Base-by-base conservation (phyloP, 805 yeast species). In the Wickerhamiella vanderwaltii region DNA sequence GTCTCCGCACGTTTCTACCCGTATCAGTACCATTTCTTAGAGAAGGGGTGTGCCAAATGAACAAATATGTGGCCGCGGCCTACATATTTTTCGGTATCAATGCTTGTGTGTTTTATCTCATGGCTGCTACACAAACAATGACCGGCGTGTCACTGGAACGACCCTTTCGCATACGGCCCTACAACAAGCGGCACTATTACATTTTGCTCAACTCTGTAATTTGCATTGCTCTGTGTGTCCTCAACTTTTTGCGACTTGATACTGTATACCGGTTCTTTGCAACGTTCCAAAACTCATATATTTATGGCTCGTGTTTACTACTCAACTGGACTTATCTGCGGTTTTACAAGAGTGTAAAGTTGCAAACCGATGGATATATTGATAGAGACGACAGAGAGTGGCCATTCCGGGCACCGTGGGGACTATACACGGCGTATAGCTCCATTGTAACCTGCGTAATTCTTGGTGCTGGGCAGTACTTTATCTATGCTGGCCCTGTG, bases 401-500 rank as follows among this genome's bases (percentile, higher is more conserved):
- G 52, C 86, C 86, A 1, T 79, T 73, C 53, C 66, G 71, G 47
- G 72, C 83, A 2, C 78, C 79, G 1, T 60, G 73, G 25, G 86
- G 79, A 69, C 78, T 56, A 61, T 19, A n/a, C 18, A 24, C 13
- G 34, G 26, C 73, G 64, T 2, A 64, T 56, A 43, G 76, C 80
- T 81, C 66, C 66, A 62, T 69, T 71, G 20, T 75, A 5, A n/a
- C 28, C 3, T 15, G 20, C 6, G 23, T 22, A 7, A 11, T 12
- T 15, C 9, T 29, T n/a, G 11, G 13, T 19, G 15, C 15, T 9
- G 9, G 25, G 34, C 33, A 19, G 4, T 37, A 19, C 20, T 29
- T 29, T 13, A 7, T 37, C 9, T 29, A 15, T n/a, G 40, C 34
- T 3, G 9, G 17, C 3, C 13, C 28, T 15, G 22, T 11, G 3